phyloP scores from a whole-genome alignment of 177 flowering plant genomes.

The Vitis hybrid region DNA sequence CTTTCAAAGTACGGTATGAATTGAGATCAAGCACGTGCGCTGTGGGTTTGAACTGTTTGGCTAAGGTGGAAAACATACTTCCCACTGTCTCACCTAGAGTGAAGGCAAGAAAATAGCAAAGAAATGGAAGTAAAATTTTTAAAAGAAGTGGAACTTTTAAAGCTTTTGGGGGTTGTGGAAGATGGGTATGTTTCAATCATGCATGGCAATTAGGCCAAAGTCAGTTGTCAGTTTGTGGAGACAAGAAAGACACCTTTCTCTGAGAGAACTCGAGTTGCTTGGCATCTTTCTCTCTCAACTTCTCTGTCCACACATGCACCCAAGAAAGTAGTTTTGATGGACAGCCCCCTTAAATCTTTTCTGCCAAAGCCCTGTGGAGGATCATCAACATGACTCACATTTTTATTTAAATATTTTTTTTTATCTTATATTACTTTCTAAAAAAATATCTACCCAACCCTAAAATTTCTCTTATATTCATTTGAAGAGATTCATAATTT shows the following conservation, averaged over 20 bases:
- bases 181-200: slow-evolving; percentile 36
- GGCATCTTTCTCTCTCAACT: slow-evolving; percentile 4
- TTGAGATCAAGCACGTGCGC: too few relatives aligned
- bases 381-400: too few relatives aligned
- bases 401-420: too few relatives aligned
- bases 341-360: too few relatives aligned
- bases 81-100: neutral
- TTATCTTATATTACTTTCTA: too few relatives aligned
- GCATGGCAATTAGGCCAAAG: slow-evolving; percentile 28
- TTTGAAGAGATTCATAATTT: too few relatives aligned
- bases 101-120: neutral
- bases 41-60: too few relatives aligned
- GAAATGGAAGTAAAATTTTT: neutral
- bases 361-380: too few relatives aligned
- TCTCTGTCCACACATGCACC: slow-evolving; percentile 18
- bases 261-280: slow-evolving; percentile 18
- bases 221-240: slow-evolving; percentile 40
- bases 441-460: too few relatives aligned
- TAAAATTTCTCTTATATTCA: too few relatives aligned
- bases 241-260: slow-evolving; percentile 31
- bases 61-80: too few relatives aligned
- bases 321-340: neutral
- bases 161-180: slow-evolving; percentile 6
- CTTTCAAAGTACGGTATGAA: too few relatives aligned
- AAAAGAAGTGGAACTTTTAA: neutral